Evolutionary conservation across 73 alveolate species (phyloP).

Genomic region (Paramecium primaurelia): DNA sequence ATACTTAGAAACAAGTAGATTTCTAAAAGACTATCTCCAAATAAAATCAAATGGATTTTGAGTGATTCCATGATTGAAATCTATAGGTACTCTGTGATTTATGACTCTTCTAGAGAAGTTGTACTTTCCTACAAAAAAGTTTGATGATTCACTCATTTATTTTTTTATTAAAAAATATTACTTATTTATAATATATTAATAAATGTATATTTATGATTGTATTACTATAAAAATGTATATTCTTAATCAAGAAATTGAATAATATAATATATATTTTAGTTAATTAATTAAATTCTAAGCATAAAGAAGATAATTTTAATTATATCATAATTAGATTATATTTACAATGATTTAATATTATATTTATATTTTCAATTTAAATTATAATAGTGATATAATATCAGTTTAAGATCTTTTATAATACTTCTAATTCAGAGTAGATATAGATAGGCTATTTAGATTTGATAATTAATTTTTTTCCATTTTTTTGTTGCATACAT

Average conservation of each 20-base stretch:
- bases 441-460: not conserved
- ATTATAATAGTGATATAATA: no score
- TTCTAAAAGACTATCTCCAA: slow-evolving; percentile 1
- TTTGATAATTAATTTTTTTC: not conserved
- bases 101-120: slow-evolving; percentile 61
- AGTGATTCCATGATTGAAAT: slow-evolving; percentile 32
- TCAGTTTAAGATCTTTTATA: not conserved
- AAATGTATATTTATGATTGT: no score
- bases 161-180: not conserved
- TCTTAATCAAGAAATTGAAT: not conserved
- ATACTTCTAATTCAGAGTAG: not conserved
- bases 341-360: no score
- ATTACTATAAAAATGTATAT: not conserved
- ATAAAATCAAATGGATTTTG: not conserved
- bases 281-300: not conserved
- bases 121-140: slow-evolving; percentile 55
- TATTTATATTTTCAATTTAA: not conserved
- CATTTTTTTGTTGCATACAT: not conserved
- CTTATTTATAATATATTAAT: not conserved
- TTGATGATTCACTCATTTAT: slow-evolving; percentile 29
- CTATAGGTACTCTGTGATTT: slow-evolving; percentile 56
- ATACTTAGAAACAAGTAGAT: not conserved
- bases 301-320: no score
- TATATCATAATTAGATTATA: no score
- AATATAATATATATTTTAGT: no score